These are phyloP conservation scores for Nyssa sinensis DNA, from an alignment of 148 eudicot genomes.

Conservation along the genomic window DNA sequence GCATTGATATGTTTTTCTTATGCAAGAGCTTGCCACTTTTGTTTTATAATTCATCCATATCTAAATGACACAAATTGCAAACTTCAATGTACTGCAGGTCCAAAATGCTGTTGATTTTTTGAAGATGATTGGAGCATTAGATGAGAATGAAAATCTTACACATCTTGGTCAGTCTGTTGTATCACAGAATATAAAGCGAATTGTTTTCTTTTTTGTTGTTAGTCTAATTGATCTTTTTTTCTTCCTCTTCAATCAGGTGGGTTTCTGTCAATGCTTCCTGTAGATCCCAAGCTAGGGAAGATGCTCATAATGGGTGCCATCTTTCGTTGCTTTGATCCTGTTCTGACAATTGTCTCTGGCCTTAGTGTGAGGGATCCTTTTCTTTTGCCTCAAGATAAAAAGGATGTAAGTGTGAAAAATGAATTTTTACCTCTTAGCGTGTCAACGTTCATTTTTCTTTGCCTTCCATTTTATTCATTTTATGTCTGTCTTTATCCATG, in stretches of 20 bases:
- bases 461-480: not conserved
- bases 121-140: constrained; percentile 92
- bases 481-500: not conserved
- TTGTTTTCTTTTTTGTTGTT: constrained; percentile 7
- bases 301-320: constrained; percentile 98
- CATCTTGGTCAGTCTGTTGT: constrained; percentile 70
- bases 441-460: not conserved
- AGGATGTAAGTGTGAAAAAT: constrained; percentile 62
- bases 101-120: constrained; percentile 94
- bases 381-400: constrained; percentile 97
- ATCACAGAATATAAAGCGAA: constrained; percentile 1
- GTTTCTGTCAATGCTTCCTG: constrained; percentile 86
- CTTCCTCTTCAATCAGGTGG: constrained; percentile 45
- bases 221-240: constrained; percentile 12
- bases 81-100: constrained; percentile 49
- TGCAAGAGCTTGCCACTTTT: not conserved
- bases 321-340: constrained; percentile 94
- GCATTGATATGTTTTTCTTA: not conserved
- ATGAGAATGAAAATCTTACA: constrained; percentile 82
- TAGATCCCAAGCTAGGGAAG: constrained; percentile 98
- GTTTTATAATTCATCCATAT: not conserved
- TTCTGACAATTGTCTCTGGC: constrained; percentile 93
- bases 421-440: not conserved
- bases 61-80: not conserved
- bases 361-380: constrained; percentile 98